Base-by-base conservation (phyloP, 768 basidiomycete genomes). In the Phlebiopsis flavidoalba region DNA sequence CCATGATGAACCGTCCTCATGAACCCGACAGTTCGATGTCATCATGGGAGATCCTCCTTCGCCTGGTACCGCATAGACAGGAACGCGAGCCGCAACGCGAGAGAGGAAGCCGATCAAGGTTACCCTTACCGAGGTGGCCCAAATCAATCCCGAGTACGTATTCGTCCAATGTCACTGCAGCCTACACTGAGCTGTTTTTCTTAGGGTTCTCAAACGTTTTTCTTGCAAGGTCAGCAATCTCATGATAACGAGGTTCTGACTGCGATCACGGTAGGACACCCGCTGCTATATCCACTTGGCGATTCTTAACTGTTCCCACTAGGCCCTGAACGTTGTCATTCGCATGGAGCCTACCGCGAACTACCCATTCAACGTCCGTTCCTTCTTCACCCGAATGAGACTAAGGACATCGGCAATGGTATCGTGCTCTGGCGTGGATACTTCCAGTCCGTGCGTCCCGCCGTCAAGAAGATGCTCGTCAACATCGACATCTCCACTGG, bases 101-200 rank as follows among this genome's bases (percentile, higher is more conserved):
- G 68, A 5, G 78, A 78, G 8, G 88, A 87, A 63, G 76, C 83
- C 4, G 6, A 91, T 85, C 74, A 88, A 85, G 66, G 80, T 93
- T 46, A 79, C 74, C 49, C 65, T 93, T 76, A 73, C 85, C 75
- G 63, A 91, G 70, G 74, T 91, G 80, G 63, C 87, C 77, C 66
- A 96, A 80, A 75, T 98, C 88, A 63, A 98, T 86, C 74, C 97
- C 85, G 60, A 98, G 87, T 56, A 87, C 76, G 70, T 90, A 1
- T 51, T 31, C 15, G 59, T 51, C 17, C 10, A 6, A 31, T 31
- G 26, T 31, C 26, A 6, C 26, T 31, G 26, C 26, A 6, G 26
- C 6, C 26, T 6, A 31, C 26, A 3, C 26, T 31, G 26, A 31
- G 26, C 26, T 31, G 26, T 31, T 57, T 17, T 49, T 62, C 60